A percentile compares a stretch with the other conserved stretches of the same genome.
phyloP scores from a whole-genome alignment of 2,329 filamentous ascomycete species.

The Sphaerulina vaccinii region DNA sequence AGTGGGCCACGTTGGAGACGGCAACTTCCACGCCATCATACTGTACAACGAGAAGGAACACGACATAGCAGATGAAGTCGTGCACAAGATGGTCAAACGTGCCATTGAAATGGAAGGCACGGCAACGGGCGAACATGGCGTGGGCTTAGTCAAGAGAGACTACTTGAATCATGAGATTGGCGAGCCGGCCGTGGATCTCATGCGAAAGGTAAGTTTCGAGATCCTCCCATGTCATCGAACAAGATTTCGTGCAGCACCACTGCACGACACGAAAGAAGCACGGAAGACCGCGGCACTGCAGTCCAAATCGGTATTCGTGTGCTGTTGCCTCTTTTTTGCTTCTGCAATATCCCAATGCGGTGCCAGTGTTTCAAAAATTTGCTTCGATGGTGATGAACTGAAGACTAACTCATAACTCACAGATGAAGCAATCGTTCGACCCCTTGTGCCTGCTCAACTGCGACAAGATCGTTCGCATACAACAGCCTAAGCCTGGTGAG shows the following conservation, averaged over 20 bases:
- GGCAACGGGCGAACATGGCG: conserved; percentile 80
- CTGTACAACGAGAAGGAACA: conserved; percentile 67
- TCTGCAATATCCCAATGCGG: no score
- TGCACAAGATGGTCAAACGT: conserved; percentile 82
- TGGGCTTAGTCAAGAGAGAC: conserved; percentile 80
- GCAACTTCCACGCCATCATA: conserved; percentile 70
- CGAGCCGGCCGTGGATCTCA: conserved; percentile 70
- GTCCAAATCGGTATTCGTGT: neutral
- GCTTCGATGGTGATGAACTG: neutral
- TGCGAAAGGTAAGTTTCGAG: conserved; percentile 65
- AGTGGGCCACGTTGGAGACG: conserved; percentile 72
- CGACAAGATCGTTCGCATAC: conserved; percentile 63
- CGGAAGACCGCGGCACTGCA: neutral
- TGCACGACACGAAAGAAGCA: no score
- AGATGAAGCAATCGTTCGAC: conserved; percentile 80
- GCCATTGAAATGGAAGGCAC: conserved; percentile 79
- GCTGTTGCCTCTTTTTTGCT: neutral
- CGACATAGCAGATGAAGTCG: conserved; percentile 64
- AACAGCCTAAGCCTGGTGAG: conserved; percentile 51
- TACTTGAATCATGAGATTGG: conserved; percentile 78
- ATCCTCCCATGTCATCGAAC: neutral
- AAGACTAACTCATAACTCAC: conserved; percentile 14
- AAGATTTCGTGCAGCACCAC: no score
- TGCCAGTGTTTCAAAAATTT: no score
- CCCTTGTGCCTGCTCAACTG: conserved; percentile 66